phyloP scores from a whole-genome alignment of 345 rosid genomes.

The Eucalyptus rudis region DNA sequence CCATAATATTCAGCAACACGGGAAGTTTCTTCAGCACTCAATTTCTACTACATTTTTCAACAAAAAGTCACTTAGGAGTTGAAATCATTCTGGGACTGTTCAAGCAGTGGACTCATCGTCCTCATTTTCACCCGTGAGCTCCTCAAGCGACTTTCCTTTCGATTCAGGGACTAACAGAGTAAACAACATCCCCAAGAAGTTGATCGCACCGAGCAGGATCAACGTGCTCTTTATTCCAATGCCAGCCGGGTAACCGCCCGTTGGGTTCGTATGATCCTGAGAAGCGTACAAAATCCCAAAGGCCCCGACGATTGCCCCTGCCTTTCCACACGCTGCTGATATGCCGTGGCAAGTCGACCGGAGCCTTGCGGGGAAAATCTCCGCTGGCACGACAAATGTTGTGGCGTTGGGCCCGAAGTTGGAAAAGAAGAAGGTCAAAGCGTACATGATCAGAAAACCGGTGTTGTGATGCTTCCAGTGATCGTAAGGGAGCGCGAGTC shows the following conservation, averaged over 20 bases:
- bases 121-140: conserved; percentile 46
- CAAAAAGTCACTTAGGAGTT: not conserved
- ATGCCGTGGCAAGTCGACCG: conserved; percentile 61
- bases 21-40: not conserved
- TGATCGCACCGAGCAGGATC: conserved; percentile 23
- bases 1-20: not conserved
- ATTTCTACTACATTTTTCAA: not conserved
- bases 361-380: conserved; percentile 48
- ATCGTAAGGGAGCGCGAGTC: conserved; percentile 48
- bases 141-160: conserved; percentile 45
- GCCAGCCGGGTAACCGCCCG: conserved; percentile 45
- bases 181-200: conserved; percentile 35
- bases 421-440: conserved; percentile 55
- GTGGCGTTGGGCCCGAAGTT: conserved; percentile 64
- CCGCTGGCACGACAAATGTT: conserved; percentile 50
- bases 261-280: too few relatives aligned
- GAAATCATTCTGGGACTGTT: not conserved
- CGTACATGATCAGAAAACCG: conserved; percentile 37
- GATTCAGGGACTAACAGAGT: conserved; percentile 52
- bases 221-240: conserved; percentile 33
- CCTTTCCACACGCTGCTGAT: conserved; percentile 48
- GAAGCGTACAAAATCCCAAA: conserved; percentile 44
- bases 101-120: not conserved
- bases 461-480: conserved; percentile 35
- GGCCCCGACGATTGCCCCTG: conserved; percentile 46